phyloP scores from a whole-genome alignment of 1,284 basidiomycete species.

The Microbotryum silenes-acaulis region DNA sequence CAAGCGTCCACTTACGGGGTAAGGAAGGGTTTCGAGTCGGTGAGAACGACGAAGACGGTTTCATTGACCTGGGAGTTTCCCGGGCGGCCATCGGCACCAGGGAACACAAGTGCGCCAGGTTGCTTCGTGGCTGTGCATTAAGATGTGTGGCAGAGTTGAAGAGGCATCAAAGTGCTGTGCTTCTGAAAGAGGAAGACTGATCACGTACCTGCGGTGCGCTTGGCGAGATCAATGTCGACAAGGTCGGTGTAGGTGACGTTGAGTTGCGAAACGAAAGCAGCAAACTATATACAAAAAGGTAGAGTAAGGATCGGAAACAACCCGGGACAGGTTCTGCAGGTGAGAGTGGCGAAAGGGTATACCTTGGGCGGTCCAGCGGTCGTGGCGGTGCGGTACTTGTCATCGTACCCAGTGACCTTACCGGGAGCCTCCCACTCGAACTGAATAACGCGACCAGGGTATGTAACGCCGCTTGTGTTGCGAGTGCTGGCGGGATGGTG shows the following conservation, averaged over 20 bases:
- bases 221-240: slow-evolving; percentile 3
- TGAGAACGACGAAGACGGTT: slow-evolving; percentile 55
- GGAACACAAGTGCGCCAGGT: not conserved
- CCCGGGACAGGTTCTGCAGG: not conserved
- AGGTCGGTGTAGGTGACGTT: slow-evolving; percentile 51
- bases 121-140: slow-evolving; percentile 8
- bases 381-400: slow-evolving; percentile 50
- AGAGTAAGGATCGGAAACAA: not conserved
- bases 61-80: slow-evolving; percentile 38
- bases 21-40: slow-evolving; percentile 49
- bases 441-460: slow-evolving; percentile 45
- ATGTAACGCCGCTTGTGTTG: slow-evolving; percentile 48
- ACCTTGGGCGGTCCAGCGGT: slow-evolving; percentile 47
- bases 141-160: slow-evolving; percentile 5
- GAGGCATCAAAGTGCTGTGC: slow-evolving; percentile 20
- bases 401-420: slow-evolving; percentile 49
- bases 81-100: too few species aligned
- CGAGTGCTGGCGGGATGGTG: slow-evolving; percentile 47
- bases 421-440: slow-evolving; percentile 56
- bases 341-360: slow-evolving; percentile 30
- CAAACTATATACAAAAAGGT: slow-evolving; percentile 34
- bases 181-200: slow-evolving; percentile 43
- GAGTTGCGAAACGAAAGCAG: slow-evolving; percentile 54
- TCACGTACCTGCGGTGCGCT: slow-evolving; percentile 13
- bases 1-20: slow-evolving; percentile 49